These are phyloP conservation scores for Ceratocystis huliohia DNA, from an alignment of 2,329 filamentous ascomycete species.

Conservation along the genomic window DNA sequence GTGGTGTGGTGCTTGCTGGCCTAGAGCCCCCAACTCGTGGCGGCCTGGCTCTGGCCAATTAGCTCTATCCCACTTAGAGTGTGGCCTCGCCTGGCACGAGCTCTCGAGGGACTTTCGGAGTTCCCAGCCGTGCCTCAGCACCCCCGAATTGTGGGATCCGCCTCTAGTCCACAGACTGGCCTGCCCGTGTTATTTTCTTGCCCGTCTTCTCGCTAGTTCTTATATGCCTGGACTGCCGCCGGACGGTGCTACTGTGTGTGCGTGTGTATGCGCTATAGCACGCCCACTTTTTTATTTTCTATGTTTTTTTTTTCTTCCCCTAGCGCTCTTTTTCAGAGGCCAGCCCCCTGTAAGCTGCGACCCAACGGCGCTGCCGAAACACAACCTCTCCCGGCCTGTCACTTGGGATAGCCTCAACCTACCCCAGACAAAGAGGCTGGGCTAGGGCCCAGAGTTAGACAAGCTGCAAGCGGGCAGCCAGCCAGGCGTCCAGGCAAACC, in stretches of 20 bases:
- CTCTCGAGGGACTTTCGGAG: background rate
- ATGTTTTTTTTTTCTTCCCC: background rate
- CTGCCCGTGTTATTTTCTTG: background rate
- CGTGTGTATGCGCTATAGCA: background rate
- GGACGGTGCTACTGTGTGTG: background rate
- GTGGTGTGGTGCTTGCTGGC: background rate
- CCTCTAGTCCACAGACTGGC: background rate
- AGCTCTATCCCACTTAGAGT: background rate
- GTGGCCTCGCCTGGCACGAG: background rate
- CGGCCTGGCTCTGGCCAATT: background rate
- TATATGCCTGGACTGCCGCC: background rate
- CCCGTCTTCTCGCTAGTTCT: background rate
- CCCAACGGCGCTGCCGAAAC: background rate
- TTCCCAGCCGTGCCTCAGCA: background rate
- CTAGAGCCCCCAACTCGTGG: background rate
- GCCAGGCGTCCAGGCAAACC: background rate
- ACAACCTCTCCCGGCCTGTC: background rate
- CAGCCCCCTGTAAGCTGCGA: background rate
- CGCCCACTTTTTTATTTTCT: background rate
- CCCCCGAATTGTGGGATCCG: background rate
- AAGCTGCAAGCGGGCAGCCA: background rate
- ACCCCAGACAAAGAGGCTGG: background rate
- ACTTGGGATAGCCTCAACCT: background rate
- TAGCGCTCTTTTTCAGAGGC: background rate
- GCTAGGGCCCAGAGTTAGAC: background rate